Evolutionary conservation across 345 rosid species (phyloP), one percentile per base, ranked within the genome.

Genomic region (Erucastrum elatum): DNA sequence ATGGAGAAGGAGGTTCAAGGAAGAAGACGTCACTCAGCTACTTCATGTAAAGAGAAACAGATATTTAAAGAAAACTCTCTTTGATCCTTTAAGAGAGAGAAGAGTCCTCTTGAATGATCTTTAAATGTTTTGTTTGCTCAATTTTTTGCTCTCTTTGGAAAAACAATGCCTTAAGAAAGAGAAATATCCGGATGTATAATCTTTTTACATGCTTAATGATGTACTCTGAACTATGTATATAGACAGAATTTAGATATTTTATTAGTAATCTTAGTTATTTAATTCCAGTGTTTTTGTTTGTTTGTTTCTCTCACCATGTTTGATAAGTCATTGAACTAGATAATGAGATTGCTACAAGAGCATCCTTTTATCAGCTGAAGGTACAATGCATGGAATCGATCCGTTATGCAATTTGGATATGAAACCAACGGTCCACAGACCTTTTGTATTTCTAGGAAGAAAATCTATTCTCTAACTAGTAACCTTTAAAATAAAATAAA

Each of bases 1-100:
- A 95, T 12, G 99, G 99, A 51, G 99, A 95, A 84, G 99, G 99
- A 51, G 98, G 99, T 2, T 90, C 99, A 0, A 93, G 98, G 81
- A 95, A 91, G 88, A 93, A 84, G 87, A 85, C 73, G 30, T 88
- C 97, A 30, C 88, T 91, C 0, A 95, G 99, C 87, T 95, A 95
- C 82, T 95, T 93, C 83, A 93, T 95, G 99, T 95, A 93, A 83
- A 86, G 79, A 56, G 41, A 6, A 16, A 25, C 15, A 46, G 58
- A 51, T 9, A 35, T 27, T 27, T 7, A 11, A 66, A 2, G 9
- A 55, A 53, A 16, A 15, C 60, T 53, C 60, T 53, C 60, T 8
- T 53, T 53, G 60, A 53, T 53, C 60, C 60, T 53, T 31, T 46
- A 61, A 62, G 60, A 53, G 25, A 16, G 60, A 53, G 60, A 53